These are phyloP conservation scores for Arthrinium puccinioides DNA, from an alignment of 2,329 filamentous ascomycete species.

Conservation along the genomic window DNA sequence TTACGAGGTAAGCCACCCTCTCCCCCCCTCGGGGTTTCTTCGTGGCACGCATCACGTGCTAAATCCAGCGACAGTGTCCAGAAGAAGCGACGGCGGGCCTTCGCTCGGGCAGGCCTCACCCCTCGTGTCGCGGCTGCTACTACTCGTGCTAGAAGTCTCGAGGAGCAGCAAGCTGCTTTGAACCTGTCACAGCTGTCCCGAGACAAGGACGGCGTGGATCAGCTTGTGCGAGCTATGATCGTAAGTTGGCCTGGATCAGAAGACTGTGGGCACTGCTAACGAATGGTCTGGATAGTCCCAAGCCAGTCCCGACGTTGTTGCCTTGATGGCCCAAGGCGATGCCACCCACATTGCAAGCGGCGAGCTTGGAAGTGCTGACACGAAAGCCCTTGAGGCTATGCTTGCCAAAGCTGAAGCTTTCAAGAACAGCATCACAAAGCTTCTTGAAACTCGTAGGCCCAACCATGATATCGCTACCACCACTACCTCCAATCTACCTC, in stretches of 20 bases:
- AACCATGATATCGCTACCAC: too few species aligned
- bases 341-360: constrained; percentile 32
- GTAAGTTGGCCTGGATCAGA: constrained; percentile 38
- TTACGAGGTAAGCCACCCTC: constrained; percentile 46
- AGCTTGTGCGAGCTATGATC: constrained; percentile 53
- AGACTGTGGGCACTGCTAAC: constrained; percentile 4
- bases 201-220: constrained; percentile 39
- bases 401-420: constrained; percentile 39
- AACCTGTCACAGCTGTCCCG: constrained; percentile 52
- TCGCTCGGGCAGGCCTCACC: too few species aligned
- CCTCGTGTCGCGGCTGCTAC: too few species aligned
- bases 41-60: background rate
- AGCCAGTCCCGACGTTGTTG: constrained; percentile 36
- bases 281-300: constrained; percentile 28
- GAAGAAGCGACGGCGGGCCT: constrained; percentile 17
- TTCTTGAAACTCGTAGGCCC: too few species aligned
- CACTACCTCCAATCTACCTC: too few species aligned
- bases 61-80: constrained; percentile 18
- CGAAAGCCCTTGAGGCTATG: constrained; percentile 38
- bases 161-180: constrained; percentile 60
- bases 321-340: constrained; percentile 41
- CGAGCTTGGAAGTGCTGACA: constrained; percentile 34
- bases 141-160: constrained; percentile 39
- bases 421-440: constrained; percentile 26
- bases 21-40: too few species aligned